Conservation (phyloP, 2,329 filamentous ascomycete genomes). For the Ceratocystis alfenasii region DNA sequence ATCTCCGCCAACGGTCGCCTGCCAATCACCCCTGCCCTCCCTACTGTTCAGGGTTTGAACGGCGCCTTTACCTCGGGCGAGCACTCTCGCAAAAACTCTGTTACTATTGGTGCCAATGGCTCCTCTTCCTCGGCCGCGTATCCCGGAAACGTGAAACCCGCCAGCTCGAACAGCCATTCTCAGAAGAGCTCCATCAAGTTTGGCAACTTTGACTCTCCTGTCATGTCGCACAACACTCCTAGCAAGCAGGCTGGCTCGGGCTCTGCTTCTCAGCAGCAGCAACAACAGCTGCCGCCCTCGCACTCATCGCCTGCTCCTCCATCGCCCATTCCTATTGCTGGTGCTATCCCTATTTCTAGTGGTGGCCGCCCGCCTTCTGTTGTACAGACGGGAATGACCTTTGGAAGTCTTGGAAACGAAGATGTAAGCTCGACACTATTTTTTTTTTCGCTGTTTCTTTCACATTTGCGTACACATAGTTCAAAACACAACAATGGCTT, state of each 20-base stretch:
- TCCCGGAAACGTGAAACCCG: slow-evolving; percentile 67
- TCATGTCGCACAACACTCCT: slow-evolving; percentile 55
- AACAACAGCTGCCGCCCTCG: slow-evolving; percentile 54
- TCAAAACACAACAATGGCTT: neutral
- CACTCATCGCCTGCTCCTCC: slow-evolving; percentile 70
- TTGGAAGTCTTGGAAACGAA: slow-evolving; percentile 73
- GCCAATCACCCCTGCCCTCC: slow-evolving; percentile 57
- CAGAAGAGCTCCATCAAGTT: slow-evolving; percentile 64
- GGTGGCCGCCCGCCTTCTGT: slow-evolving; percentile 79
- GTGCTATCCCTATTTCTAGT: slow-evolving; percentile 40
- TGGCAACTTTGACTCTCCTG: slow-evolving; percentile 61
- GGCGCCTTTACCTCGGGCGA: slow-evolving; percentile 40
- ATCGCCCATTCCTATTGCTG: slow-evolving; percentile 82
- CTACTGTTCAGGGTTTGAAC: slow-evolving; percentile 31
- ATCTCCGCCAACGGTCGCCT: slow-evolving; percentile 76
- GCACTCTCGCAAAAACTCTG: slow-evolving; percentile 75
- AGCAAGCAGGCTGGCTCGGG: slow-evolving; percentile 36
- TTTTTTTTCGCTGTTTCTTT: slow-evolving; percentile 14
- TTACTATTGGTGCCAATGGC: slow-evolving; percentile 80
- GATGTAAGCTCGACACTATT: slow-evolving; percentile 55
- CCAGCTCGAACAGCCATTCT: slow-evolving; percentile 43
- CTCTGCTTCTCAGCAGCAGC: slow-evolving; percentile 45
- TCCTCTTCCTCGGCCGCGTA: slow-evolving; percentile 57
- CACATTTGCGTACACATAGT: slow-evolving; percentile 12
- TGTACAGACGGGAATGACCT: slow-evolving; percentile 60